Conservation (phyloP, 2,329 filamentous ascomycete species). For the Penicillium sclerotiorum region DNA sequence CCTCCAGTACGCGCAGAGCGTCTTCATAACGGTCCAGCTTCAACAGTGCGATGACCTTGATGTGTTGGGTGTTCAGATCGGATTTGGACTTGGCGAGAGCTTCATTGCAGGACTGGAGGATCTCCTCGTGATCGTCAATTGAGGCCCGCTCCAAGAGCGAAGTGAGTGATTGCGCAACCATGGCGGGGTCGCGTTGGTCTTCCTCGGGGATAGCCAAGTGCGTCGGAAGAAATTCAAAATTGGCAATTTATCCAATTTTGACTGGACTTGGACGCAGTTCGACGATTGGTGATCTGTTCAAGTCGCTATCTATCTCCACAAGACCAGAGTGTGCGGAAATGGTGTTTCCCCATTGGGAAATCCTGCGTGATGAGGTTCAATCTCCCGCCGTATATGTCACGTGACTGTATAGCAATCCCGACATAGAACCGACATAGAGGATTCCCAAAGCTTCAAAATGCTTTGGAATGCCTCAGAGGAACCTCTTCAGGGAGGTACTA, state of each 20-base stretch:
- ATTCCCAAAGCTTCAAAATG: too few relatives aligned
- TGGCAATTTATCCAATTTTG: not conserved
- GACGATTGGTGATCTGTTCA: constrained; percentile 6
- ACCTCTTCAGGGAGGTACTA: too few relatives aligned
- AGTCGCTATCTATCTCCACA: constrained; percentile 20
- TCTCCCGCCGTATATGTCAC: constrained; percentile 24
- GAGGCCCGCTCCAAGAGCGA: constrained; percentile 60
- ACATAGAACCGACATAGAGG: too few relatives aligned
- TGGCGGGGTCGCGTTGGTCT: constrained; percentile 30
- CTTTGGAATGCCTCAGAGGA: too few relatives aligned
- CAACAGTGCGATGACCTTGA: constrained; percentile 61
- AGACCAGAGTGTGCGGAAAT: constrained; percentile 27
- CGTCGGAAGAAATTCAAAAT: not conserved
- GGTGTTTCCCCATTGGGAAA: constrained; percentile 25
- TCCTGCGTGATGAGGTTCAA: constrained; percentile 15
- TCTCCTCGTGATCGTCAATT: constrained; percentile 64
- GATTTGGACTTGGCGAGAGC: constrained; percentile 60
- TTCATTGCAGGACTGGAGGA: constrained; percentile 61
- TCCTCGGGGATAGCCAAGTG: not conserved
- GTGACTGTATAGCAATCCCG: too few relatives aligned
- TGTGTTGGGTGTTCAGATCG: constrained; percentile 60
- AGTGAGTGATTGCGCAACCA: constrained; percentile 52
- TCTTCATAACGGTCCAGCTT: constrained; percentile 67
- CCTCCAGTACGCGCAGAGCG: constrained; percentile 58
- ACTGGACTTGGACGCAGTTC: constrained; percentile 6